Evolutionary conservation across 441 rosid genomes (phyloP).

Genomic region (Pelargonium myrrhifolium): DNA sequence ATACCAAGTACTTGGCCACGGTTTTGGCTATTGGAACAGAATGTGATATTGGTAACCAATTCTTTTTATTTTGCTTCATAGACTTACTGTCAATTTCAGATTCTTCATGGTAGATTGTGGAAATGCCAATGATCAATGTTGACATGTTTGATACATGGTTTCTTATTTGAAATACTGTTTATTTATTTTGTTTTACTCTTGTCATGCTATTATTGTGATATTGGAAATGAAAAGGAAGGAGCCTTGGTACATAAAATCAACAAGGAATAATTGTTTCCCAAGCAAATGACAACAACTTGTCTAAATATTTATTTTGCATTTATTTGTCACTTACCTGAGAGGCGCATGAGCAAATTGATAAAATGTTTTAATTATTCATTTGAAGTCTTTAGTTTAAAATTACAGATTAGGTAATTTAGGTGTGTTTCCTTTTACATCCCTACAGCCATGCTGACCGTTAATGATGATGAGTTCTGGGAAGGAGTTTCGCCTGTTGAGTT

Average conservation of each 20-base stretch:
- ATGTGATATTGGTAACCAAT: conserved; percentile 66
- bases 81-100: not conserved
- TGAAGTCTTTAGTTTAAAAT: not conserved
- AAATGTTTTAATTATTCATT: not conserved
- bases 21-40: conserved; percentile 85
- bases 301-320: not conserved
- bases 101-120: not conserved
- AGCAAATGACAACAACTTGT: no score
- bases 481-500: conserved; percentile 82
- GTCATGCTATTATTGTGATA: no score
- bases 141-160: not conserved
- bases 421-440: conserved; percentile 8
- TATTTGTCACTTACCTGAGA: not conserved
- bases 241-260: no score
- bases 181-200: not conserved
- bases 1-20: conserved; percentile 75
- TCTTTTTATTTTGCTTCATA: not conserved
- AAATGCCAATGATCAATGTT: not conserved
- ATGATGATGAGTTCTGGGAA: conserved; percentile 87
- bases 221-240: no score
- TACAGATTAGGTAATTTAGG: not conserved
- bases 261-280: no score
- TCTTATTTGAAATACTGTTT: not conserved
- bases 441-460: conserved; percentile 80
- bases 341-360: not conserved